Base-by-base conservation (phyloP, 163 green algal species). In the Chlorella variabilis region DNA sequence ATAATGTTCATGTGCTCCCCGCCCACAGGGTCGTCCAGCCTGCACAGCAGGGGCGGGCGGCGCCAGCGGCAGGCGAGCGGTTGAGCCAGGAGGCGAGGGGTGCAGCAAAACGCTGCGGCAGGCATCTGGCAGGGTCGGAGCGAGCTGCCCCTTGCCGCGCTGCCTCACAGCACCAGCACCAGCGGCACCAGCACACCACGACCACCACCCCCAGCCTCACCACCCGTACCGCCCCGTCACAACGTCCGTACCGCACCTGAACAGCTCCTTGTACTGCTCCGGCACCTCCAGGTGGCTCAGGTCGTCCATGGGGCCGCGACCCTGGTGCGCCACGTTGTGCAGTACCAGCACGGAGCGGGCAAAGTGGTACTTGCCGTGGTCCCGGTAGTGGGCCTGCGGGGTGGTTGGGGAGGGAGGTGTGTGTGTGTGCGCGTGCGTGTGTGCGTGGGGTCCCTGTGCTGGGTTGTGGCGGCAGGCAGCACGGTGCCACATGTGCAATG, bases 1-100 rank as follows among this genome's bases (percentile, higher is more conserved):
- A 98, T 93, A 66, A 98, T 95, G 88, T 99, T 99, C 93, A 98
- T 98, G 93, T 98, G 95, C 92, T 97, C 93, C 8, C 96, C 95
- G 48, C 96, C 96, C 36, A 98, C 90, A 42, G 96, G 96, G 88
- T 99, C 96, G 85, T 98, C 92, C 85, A 98, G 87, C 63, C 88
- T 80, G 84, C 75, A 36, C 7, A 38, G 39, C 21, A 70, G 8
- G 33, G 33, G 33, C 62, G 29, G 31, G 3, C 3, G 27, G 4
- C 18, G 58, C 3, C 25, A 13, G 58, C 4, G 11, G n/a, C 27
- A 48, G 31, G 27, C 4, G 31, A 25, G 61, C 61, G 2, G 5
- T 17, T 42, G 6, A n/a, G 61, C 9, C 13, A 23, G 13, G n/a
- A n/a, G n/a, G n/a, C n/a, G n/a, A n/a, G n/a, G n/a, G n/a, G n/a